A percentile compares a stretch with the other conserved stretches of the same genome.
phyloP scores from a whole-genome alignment of 257 asterid genomes.

The Solanum acaule region DNA sequence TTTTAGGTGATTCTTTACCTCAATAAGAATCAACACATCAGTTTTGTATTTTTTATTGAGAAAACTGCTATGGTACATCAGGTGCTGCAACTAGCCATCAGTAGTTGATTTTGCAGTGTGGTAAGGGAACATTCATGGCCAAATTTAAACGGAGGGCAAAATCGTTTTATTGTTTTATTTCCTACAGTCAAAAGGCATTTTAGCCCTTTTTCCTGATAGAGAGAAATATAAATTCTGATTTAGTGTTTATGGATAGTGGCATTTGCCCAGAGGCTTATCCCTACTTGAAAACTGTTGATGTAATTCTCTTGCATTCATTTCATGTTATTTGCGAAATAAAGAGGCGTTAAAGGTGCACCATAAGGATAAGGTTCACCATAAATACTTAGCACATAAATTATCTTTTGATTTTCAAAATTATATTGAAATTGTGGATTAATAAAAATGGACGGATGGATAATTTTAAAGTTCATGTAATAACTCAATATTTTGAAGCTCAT shows the following conservation, averaged over 20 bases:
- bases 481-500: background rate
- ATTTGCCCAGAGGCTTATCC: background rate
- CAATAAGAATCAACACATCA: background rate
- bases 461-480: background rate
- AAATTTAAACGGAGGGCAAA: background rate
- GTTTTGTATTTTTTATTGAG: background rate
- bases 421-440: background rate
- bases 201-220: background rate
- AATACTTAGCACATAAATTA: background rate
- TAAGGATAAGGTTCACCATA: background rate
- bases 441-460: background rate
- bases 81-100: background rate
- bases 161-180: background rate
- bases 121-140: background rate
- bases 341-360: background rate
- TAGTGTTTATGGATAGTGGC: background rate
- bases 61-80: background rate
- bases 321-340: background rate
- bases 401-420: too few species aligned
- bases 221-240: background rate
- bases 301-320: background rate
- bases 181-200: background rate
- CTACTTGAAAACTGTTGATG: background rate
- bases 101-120: background rate
- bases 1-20: background rate